Base-by-base conservation (phyloP, 108 stramenopile species). In the Thalassiosira profunda region DNA sequence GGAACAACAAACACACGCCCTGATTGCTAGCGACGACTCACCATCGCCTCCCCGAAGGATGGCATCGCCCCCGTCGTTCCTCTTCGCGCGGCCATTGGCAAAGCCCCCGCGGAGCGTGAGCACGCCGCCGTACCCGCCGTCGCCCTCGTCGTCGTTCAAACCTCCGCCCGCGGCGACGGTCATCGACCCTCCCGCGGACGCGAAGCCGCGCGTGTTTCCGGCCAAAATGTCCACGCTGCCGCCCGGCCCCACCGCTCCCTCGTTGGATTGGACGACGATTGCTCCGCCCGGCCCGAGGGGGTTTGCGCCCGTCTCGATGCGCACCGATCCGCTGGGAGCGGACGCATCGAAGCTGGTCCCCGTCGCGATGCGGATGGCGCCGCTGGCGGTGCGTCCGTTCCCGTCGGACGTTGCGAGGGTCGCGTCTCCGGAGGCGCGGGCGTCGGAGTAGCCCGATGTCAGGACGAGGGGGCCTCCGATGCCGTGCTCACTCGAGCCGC, bases 111-210 rank as follows among this genome's bases (percentile, higher is more conserved):
- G 43, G 2, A 78, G 24, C 21, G 35, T 11, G 1, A 78, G 37
- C 30, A 51, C 15, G 17, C 76, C 76, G 3, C 76, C 76, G 35
- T 78, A 31, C 1, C 76, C 76, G 1, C 76, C 76, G 46, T 78
- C 70, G 14, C 67, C 76, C 15, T 59, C 53, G 57, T 51, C 58
- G 10, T 48, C 58, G 59, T 61, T 51, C 17, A 44, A 38, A 24
- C 68, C 80, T 26, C 46, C 53, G 15, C 80, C 80, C 1, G 60
- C 80, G 12, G 43, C 9, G 40, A 81, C 58, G 10, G 47, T 23
- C 25, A 75, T 54, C 21, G 60, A 46, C 2, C 80, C 80, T 5
- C 80, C 80, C 14, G 17, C 33, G 8, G 48, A 15, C 12, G 21
- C 46, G 4, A 33, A 36, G 11, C 70, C 70, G 30, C 44, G 11